Percentiles rank a stretch among this genome's conserved stretches.
phyloP scores from a whole-genome alignment of 306 rosid genomes.

The Aeschynomene evenia region DNA sequence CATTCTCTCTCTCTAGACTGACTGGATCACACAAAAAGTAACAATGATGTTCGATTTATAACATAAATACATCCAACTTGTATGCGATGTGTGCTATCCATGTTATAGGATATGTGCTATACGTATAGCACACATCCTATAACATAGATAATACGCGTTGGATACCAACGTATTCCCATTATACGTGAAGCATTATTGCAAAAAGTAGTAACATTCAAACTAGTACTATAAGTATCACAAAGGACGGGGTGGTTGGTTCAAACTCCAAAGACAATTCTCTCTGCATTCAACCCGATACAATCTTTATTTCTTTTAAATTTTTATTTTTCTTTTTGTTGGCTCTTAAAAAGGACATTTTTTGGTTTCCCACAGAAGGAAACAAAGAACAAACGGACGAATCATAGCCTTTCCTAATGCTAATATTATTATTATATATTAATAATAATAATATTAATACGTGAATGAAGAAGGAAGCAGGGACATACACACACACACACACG shows the following conservation, averaged over 20 bases:
- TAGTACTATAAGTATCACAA: too few relatives aligned
- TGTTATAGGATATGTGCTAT: too few relatives aligned
- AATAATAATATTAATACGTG: background rate
- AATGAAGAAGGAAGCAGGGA: constrained; percentile 48
- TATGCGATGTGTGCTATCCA: too few relatives aligned
- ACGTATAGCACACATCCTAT: too few relatives aligned
- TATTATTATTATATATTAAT: background rate
- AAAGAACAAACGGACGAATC: constrained; percentile 44
- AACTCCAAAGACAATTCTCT: constrained; percentile 37
- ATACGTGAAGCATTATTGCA: too few relatives aligned
- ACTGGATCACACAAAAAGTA: background rate
- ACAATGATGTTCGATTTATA: too few relatives aligned
- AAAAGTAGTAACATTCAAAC: constrained; percentile 38
- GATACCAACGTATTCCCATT: too few relatives aligned
- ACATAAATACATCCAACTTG: too few relatives aligned
- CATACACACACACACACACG: too few relatives aligned
- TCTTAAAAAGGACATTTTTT: background rate
- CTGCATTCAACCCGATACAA: constrained; percentile 11
- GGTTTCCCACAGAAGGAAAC: constrained; percentile 33
- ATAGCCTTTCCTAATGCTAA: constrained; percentile 35
- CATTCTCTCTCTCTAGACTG: background rate
- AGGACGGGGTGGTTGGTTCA: constrained; percentile 35
- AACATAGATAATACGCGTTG: too few relatives aligned
- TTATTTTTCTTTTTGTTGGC: background rate
- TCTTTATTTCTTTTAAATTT: too few relatives aligned